phyloP scores from a whole-genome alignment of 2,329 filamentous ascomycete species.

The Pseudohalonectria lignicola region DNA sequence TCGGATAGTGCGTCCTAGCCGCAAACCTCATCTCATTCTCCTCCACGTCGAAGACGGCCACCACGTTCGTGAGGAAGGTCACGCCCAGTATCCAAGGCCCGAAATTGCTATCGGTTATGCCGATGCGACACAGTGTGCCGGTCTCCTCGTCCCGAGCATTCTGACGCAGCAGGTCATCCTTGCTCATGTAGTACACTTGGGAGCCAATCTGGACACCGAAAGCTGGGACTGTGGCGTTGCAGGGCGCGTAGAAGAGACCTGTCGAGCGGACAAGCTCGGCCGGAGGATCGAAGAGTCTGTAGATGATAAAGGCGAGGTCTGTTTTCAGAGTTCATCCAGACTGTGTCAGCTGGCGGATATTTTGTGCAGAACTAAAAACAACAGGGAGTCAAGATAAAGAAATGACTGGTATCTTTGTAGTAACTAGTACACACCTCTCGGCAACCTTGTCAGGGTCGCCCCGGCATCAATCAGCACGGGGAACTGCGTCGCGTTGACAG shows the following conservation, averaged over 20 bases:
- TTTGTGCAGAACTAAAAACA: too few species aligned
- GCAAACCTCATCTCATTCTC: slow-evolving; percentile 18
- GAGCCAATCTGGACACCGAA: slow-evolving; percentile 16
- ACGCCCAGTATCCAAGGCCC: slow-evolving; percentile 15
- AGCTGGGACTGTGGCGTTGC: slow-evolving; percentile 16
- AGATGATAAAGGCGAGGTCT: slow-evolving; percentile 12
- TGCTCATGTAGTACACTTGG: slow-evolving; percentile 13
- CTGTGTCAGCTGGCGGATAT: too few species aligned
- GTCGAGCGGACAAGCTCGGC: slow-evolving; percentile 9
- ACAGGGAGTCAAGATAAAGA: too few species aligned
- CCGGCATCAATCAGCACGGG: slow-evolving; percentile 16
- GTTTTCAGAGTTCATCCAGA: not conserved
- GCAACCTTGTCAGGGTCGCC: slow-evolving; percentile 13
- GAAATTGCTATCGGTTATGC: slow-evolving; percentile 11
- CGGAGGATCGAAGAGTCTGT: slow-evolving; percentile 13
- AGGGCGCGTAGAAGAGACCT: slow-evolving; percentile 13
- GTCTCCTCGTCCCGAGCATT: slow-evolving; percentile 10
- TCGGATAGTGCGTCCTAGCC: slow-evolving; percentile 9
- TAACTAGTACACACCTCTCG: slow-evolving; percentile 11
- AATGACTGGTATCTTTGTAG: too few species aligned
- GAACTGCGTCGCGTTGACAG: slow-evolving; percentile 13
- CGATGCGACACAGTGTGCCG: slow-evolving; percentile 14
- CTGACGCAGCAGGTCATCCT: slow-evolving; percentile 14
- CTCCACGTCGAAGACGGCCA: slow-evolving; percentile 19
- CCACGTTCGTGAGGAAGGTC: slow-evolving; percentile 16